A percentile compares a stretch with the other conserved stretches of the same genome.
Evolutionary conservation across 2,329 filamentous ascomycete genomes (phyloP).

Genomic region (Elsinoe batatas): DNA sequence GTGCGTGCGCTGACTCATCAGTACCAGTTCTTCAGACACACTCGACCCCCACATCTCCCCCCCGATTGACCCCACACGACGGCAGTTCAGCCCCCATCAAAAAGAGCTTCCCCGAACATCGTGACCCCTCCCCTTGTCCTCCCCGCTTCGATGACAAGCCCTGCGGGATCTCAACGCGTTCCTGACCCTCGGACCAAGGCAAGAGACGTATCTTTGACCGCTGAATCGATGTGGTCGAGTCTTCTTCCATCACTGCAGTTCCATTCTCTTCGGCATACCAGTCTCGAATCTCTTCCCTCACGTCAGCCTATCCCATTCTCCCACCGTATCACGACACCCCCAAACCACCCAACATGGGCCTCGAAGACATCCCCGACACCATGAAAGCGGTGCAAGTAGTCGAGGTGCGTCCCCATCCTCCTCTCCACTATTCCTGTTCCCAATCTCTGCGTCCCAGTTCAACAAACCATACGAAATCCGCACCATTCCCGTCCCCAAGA

Average conservation of each 20-base stretch:
- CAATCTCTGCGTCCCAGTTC: conserved; percentile 27
- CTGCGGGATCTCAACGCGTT: neutral
- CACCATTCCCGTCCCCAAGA: conserved; percentile 38
- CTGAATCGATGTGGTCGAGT: neutral
- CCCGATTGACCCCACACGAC: neutral
- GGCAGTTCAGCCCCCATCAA: neutral
- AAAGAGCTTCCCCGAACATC: neutral
- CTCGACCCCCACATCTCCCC: neutral
- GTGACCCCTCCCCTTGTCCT: neutral
- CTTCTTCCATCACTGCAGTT: neutral
- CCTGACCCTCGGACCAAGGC: neutral
- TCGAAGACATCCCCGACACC: conserved; percentile 29
- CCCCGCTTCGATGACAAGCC: neutral
- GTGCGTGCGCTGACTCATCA: too few relatives aligned
- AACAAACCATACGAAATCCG: conserved; percentile 47
- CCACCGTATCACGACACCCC: neutral
- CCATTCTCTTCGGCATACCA: neutral
- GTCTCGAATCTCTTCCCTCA: neutral
- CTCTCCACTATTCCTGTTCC: neutral
- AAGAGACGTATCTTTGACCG: neutral
- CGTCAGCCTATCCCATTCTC: neutral
- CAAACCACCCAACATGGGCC: conserved; percentile 14
- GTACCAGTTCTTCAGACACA: too few relatives aligned
- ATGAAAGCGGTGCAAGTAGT: conserved; percentile 42
- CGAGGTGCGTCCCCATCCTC: conserved; percentile 26